phyloP scores from a whole-genome alignment of 371 early-diverging fungal species.

The Lichtheimia hyalospora region DNA sequence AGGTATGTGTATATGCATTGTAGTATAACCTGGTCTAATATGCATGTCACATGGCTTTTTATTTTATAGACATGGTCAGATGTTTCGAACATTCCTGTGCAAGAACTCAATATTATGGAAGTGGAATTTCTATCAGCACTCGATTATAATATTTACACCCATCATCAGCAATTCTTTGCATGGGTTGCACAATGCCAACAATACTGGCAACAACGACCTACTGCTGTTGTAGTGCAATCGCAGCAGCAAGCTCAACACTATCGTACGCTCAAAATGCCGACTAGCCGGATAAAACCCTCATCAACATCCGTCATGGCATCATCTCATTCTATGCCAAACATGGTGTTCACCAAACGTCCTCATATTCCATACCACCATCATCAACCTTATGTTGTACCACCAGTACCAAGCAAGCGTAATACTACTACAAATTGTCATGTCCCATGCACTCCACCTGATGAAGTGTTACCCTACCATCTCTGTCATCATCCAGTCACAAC shows the following conservation, averaged over 20 bases:
- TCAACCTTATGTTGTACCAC: constrained; percentile 2
- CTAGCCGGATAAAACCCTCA: not conserved
- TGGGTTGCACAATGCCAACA: constrained; percentile 45
- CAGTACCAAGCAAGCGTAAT: constrained; percentile 4
- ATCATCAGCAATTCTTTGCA: constrained; percentile 33
- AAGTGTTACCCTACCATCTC: not conserved
- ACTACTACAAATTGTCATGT: not conserved
- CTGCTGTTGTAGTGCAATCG: not conserved
- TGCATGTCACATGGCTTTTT: not conserved
- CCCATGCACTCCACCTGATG: constrained; percentile 20
- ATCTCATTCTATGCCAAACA: too few species aligned
- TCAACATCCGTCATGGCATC: not conserved
- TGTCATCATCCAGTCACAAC: not conserved
- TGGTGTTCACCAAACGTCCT: too few species aligned
- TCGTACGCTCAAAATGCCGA: not conserved
- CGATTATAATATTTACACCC: constrained; percentile 47
- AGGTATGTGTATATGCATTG: constrained; percentile 27
- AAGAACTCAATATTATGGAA: constrained; percentile 74
- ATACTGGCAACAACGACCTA: constrained; percentile 1
- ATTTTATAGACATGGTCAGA: constrained; percentile 67
- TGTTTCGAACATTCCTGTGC: constrained; percentile 62
- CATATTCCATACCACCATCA: not conserved
- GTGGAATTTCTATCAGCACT: constrained; percentile 68
- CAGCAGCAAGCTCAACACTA: not conserved
- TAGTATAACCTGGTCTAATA: not conserved